Base-by-base conservation (phyloP, 2,329 filamentous ascomycete species). In the Plectosphaerella cucumerina region DNA sequence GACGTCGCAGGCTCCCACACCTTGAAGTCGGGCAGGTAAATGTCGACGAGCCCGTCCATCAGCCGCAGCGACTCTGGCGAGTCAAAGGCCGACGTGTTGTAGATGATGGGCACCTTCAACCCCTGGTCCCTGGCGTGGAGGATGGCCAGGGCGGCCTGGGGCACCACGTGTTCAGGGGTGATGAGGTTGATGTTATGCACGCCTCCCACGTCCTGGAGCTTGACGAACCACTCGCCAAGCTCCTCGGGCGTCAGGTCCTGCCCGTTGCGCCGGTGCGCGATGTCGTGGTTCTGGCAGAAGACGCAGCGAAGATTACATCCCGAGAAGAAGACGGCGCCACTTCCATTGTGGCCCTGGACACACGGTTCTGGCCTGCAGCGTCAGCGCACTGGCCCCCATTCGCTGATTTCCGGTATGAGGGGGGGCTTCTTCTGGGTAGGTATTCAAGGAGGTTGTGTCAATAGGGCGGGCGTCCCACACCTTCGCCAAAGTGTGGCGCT, bases 161-260 rank as follows among this genome's bases (percentile, higher is more conserved):
- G 89, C 4, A 91, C 89, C 17, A 95, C 87, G 65, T 95, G 90
- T 64, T 95, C 90, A 0, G 90, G 89, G 0, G 89, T 95, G 52
- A 95, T 81, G 20, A 93, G 81, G 65, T 96, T 94, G 75, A 95
- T 92, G 65, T 94, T 94, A 71, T 95, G 89, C n/a, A 90, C 87
- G 9, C 77, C 72, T n/a, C 89, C 90, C 3, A 89, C 78, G 23
- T 89, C 77, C 64, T 94, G 89, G 42, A 95, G 72, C 70, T 94
- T 94, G 51, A 94, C 60, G 67, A 87, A 92, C 90, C 90, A 94
- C 49, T 87, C 84, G 5, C 80, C 90, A 5, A 96, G 77, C 63
- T 91, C 81, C 65, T 92, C 87, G 0, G 89, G 87, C 0, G 85
- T 87, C 26, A 94, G 71, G 58, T 92, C 86, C 68, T 90, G 87